phyloP scores from a whole-genome alignment of 495 filamentous ascomycete genomes.

The Tuber indicum region DNA sequence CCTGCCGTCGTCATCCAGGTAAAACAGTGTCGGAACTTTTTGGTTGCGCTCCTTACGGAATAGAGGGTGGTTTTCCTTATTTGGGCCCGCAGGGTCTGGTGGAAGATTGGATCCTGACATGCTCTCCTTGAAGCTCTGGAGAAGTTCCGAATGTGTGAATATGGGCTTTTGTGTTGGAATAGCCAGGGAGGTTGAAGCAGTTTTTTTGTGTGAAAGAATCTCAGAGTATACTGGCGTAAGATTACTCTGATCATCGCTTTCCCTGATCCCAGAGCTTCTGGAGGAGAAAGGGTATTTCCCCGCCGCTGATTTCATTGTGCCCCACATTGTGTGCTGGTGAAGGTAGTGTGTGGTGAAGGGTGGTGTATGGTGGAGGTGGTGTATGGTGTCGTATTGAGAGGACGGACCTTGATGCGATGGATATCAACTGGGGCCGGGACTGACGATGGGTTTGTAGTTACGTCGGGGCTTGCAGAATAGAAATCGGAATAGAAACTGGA shows the following conservation, averaged over 20 bases:
- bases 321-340: background rate
- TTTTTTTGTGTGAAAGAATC: background rate
- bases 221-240: background rate
- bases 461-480: background rate
- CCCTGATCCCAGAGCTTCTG: background rate
- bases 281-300: background rate
- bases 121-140: background rate
- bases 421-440: background rate
- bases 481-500: background rate
- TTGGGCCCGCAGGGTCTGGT: background rate
- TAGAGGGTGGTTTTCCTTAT: background rate
- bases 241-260: background rate
- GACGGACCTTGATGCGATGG: background rate
- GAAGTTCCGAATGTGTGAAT: background rate
- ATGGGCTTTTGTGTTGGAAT: background rate
- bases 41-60: background rate
- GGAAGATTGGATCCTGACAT: background rate
- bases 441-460: background rate
- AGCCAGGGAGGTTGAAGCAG: background rate
- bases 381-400: background rate
- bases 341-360: background rate
- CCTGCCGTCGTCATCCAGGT: background rate
- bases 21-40: background rate
- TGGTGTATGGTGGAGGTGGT: too few relatives aligned
- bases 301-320: background rate